A percentile compares a stretch with the other conserved stretches of the same genome.
phyloP scores from a whole-genome alignment of 176 grass and related monocot genomes.

The Hsuehochloa calcarea region DNA sequence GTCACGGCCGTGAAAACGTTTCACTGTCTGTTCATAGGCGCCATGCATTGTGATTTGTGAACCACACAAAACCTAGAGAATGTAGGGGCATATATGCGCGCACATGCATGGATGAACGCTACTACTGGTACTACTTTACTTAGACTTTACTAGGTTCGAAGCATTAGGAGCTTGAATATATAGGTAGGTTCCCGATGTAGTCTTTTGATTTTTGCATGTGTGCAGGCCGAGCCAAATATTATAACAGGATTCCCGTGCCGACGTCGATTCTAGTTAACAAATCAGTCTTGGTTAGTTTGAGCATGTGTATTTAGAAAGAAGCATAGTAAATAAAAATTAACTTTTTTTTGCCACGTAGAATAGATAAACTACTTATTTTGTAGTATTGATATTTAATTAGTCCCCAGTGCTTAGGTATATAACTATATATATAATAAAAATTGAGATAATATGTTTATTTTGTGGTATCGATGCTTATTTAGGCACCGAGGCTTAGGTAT shows the following conservation, averaged over 20 bases:
- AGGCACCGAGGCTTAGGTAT: too few relatives aligned
- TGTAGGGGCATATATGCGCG: background rate
- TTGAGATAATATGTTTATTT: too few relatives aligned
- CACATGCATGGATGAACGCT: background rate
- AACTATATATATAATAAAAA: too few relatives aligned
- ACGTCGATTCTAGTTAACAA: conserved; percentile 46
- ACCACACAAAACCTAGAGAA: conserved; percentile 11
- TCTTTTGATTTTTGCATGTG: conserved; percentile 19
- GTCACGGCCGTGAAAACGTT: background rate
- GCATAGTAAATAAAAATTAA: too few relatives aligned
- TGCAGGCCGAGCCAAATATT: background rate
- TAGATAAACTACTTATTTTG: too few relatives aligned
- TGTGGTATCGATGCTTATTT: too few relatives aligned
- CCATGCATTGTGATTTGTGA: background rate
- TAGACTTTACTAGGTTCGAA: conserved; percentile 5
- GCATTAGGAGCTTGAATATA: background rate
- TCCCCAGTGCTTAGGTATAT: too few relatives aligned
- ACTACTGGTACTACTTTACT: background rate
- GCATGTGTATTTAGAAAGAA: too few relatives aligned
- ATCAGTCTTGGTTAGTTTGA: background rate
- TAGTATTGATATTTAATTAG: too few relatives aligned
- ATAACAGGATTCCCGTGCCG: conserved; percentile 32
- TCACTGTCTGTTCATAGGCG: background rate
- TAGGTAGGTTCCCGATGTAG: background rate
- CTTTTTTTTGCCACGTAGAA: too few relatives aligned